Base-by-base conservation (phyloP, 169 alveolate species). In the Ichthyophthirius multifiliis region DNA sequence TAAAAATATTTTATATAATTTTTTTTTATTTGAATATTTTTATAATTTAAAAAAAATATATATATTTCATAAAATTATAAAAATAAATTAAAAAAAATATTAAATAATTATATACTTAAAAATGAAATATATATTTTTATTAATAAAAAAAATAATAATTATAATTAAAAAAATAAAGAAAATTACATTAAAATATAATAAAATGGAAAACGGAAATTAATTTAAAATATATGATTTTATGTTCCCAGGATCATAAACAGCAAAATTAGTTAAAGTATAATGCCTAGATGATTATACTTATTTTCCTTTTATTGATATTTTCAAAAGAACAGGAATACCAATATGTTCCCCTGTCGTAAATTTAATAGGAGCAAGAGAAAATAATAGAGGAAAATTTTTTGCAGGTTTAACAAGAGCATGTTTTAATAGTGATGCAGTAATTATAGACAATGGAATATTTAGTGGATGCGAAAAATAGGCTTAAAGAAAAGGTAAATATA, bases 371-470 rank as follows among this genome's bases (percentile, higher is more conserved):
- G 97, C 94, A 4, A 89, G 77, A 31, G 86, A 87, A 30, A 74
- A 64, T 13, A 63, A 83, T 82, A 90, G 88, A 67, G 90, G 90
- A 20, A 90, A 93, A 86, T 84, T 88, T 39, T 86, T 88, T 39
- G 97, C 97, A 18, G 97, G 97, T 16, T 82, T 91, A 2, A 87
- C 92, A 6, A 82, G 97, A 75, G 95, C 96, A 1, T 94, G 95
- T 31, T 85, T 90, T 35, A 93, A 93, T 64, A 85, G 93, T 0
- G 91, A 92, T 55, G 95, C 97, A 20, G 64, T 81, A 32, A 85
- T 93, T 31, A 82, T 93, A 15, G 97, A 93, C 67, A 87, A 91
- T 73, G 95, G 95, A 7, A 65, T 90, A 20, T 85, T 87, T 20
- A 85, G 91, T 18, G 97, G 97, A 23, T 87, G 90, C 23, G 97